Base-by-base conservation (phyloP, 345 rosid species). In the Arabis hirsuta region DNA sequence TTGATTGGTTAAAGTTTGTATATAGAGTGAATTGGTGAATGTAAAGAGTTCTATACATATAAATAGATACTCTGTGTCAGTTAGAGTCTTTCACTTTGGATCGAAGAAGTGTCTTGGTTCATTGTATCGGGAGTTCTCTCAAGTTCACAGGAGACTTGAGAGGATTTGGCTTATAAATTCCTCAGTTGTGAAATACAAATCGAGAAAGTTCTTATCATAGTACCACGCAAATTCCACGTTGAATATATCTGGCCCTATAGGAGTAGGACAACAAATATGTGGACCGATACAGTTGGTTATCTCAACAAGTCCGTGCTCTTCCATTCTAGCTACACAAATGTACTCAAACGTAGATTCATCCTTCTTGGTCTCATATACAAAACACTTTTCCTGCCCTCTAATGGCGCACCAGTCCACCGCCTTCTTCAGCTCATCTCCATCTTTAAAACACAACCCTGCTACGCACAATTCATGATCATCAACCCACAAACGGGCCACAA, bases 361-460 rank as follows among this genome's bases (percentile, higher is more conserved):
- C 16, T 51, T 51, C 32, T 3, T 2, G 3, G 51, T 16, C 60
- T 70, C 59, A 12, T 1, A 4, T 51, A 51, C 51, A 0, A 29
- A 44, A 51, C 44, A 71, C 61, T 41, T 71, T 19, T 13, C 36
- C 45, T 3, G 3, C 34, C 59, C 51, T 60, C 24, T 71, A 29
- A 71, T 39, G 43, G 60, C 16, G 2, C 60, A 62, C 74, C 67
- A 71, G n/a, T 61, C 67, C 34, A 60, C 60, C 0, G 24, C 61
- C 36, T 71, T 71, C 68, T 61, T 71, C 24, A 71, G 36, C 43
- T 61, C 68, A 42, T 42, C 44, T 4, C 26, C 52, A 22, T 61
- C 62, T 41, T 52, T 70, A 0, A 59, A 70, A 27, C 66, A 39
- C 74, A 59, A 59, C 0, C 74, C 67, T 4, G 16, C 58, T 0